Conservation (phyloP, 306 rosid species). For the Medicago truncatula region DNA sequence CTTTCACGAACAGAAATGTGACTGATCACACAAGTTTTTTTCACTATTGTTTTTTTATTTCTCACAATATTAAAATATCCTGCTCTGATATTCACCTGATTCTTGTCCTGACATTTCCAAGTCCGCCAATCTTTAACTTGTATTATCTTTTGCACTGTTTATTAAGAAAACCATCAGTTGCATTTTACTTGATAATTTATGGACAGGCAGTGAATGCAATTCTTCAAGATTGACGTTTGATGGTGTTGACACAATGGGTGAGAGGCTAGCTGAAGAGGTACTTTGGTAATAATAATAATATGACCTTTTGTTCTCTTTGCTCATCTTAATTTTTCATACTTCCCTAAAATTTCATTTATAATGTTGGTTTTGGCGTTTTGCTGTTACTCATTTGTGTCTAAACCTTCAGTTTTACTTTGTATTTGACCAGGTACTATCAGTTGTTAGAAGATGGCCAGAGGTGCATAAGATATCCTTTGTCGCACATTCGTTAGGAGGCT, state of each 20-base stretch:
- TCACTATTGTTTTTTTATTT: not conserved
- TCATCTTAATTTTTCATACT: conserved; percentile 16
- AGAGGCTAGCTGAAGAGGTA: conserved; percentile 95
- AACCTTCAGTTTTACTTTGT: conserved; percentile 18
- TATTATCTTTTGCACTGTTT: conserved; percentile 3
- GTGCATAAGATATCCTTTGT: conserved; percentile 86
- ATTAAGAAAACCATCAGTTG: conserved; percentile 27
- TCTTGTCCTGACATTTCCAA: not conserved
- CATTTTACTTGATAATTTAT: conserved; percentile 42
- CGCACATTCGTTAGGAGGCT: conserved; percentile 94
- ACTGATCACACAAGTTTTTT: not conserved
- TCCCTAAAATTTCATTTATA: conserved; percentile 5
- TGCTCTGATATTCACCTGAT: conserved; percentile 20
- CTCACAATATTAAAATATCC: not conserved
- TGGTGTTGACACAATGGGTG: conserved; percentile 93
- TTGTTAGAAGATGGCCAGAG: conserved; percentile 67
- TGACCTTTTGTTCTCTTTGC: conserved; percentile 20
- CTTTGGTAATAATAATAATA: conserved; percentile 50
- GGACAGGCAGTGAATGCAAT: conserved; percentile 93
- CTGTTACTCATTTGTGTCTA: not conserved
- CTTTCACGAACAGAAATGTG: not conserved
- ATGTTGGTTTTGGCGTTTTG: not conserved
- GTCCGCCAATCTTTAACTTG: not conserved
- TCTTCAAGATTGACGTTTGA: conserved; percentile 81
- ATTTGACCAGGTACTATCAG: conserved; percentile 69